A percentile compares a stretch with the other conserved stretches of the same genome.
These are phyloP conservation scores for Komagataella populi DNA, from an alignment of 805 yeast genomes.

Conservation along the genomic window DNA sequence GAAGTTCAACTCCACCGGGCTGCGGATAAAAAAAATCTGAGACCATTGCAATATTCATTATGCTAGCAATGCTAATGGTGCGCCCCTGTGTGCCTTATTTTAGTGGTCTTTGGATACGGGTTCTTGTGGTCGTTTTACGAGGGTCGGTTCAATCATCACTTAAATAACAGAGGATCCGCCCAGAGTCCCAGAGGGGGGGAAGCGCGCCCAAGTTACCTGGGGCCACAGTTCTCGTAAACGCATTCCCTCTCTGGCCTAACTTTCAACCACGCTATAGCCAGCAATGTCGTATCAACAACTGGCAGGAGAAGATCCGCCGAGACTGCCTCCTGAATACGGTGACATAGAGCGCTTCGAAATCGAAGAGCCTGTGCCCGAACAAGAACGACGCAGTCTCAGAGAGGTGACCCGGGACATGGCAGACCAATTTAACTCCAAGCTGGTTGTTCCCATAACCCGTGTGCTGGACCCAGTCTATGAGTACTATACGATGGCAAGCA, in stretches of 20 bases:
- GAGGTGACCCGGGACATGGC: constrained; percentile 22
- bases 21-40: constrained; percentile 98
- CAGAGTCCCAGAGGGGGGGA: not conserved
- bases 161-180: not conserved
- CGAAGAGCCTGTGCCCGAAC: constrained; percentile 1
- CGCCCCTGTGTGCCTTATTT: not conserved
- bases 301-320: constrained; percentile 2
- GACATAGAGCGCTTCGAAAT: not conserved
- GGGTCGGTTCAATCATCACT: not conserved
- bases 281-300: constrained; percentile 2
- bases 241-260: not conserved
- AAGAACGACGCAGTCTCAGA: constrained; percentile 22
- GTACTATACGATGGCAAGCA: constrained; percentile 24
- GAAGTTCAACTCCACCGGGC: constrained; percentile 96
- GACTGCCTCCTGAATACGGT: constrained; percentile 2
- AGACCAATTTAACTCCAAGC: constrained; percentile 18
- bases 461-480: constrained; percentile 40
- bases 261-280: not conserved
- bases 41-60: constrained; percentile 39
- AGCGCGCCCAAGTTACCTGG: not conserved
- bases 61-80: not conserved
- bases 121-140: not conserved
- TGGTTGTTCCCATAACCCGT: constrained; percentile 28
- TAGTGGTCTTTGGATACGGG: not conserved
- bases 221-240: not conserved